phyloP scores from a whole-genome alignment of 768 basidiomycete species.

The Suillus luteus region DNA sequence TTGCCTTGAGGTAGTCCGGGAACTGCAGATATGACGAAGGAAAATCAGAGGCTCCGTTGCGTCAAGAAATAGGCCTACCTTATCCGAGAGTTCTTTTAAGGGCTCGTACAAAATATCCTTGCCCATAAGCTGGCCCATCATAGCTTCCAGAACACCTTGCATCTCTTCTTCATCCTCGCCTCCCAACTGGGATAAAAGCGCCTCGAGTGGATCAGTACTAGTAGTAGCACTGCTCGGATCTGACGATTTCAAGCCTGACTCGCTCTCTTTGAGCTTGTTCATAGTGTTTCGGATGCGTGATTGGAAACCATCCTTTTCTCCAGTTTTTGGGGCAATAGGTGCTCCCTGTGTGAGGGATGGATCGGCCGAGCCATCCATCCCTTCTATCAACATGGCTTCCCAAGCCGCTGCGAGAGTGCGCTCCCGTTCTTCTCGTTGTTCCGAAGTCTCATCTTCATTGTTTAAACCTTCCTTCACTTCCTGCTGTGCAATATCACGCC shows the following conservation, averaged over 20 bases:
- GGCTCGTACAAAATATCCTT: conserved; percentile 46
- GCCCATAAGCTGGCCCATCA: conserved; percentile 44
- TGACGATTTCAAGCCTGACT: conserved; percentile 39
- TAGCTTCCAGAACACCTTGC: conserved; percentile 69
- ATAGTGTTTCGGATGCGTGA: conserved; percentile 69
- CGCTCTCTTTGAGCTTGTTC: conserved; percentile 71
- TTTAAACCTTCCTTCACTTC: conserved; percentile 19
- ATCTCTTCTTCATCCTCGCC: conserved; percentile 53
- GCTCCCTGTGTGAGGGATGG: conserved; percentile 18
- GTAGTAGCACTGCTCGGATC: conserved; percentile 9
- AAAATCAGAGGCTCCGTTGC: conserved; percentile 3
- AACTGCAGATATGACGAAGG: conserved; percentile 47
- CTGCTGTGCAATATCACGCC: conserved; percentile 31
- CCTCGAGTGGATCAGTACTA: conserved; percentile 45
- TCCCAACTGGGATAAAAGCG: conserved; percentile 52
- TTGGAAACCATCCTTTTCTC: conserved; percentile 55
- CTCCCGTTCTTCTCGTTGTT: conserved; percentile 32
- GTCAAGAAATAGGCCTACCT: conserved; percentile 42
- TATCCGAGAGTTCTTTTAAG: conserved; percentile 73
- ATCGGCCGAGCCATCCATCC: conserved; percentile 44
- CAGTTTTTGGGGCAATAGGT: conserved; percentile 12
- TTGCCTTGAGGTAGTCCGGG: conserved; percentile 68
- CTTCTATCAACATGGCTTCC: conserved; percentile 72
- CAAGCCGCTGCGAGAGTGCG: conserved; percentile 57
- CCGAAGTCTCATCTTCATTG: conserved; percentile 9